phyloP scores from a whole-genome alignment of 805 yeast genomes.

The Starmerella lactis-condensi region DNA sequence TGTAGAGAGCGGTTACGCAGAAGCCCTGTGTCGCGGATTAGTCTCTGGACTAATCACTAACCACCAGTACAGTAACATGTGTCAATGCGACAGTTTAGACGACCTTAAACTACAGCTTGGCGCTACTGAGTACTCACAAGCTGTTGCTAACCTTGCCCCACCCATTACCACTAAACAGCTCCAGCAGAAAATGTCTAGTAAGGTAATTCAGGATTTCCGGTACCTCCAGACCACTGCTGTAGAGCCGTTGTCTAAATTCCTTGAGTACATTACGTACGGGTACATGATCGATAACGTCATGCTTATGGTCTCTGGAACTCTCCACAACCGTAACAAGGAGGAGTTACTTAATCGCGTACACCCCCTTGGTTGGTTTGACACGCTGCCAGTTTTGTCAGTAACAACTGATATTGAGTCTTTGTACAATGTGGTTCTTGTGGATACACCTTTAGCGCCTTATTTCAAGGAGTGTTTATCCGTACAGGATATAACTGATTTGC shows the following conservation, averaged over 20 bases:
- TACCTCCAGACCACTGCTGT: conserved; percentile 71
- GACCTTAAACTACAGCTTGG: conserved; percentile 86
- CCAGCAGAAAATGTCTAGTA: conserved; percentile 57
- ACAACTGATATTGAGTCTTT: conserved; percentile 91
- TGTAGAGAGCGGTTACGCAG: conserved; percentile 75
- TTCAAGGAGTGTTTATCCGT: conserved; percentile 65
- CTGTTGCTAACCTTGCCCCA: conserved; percentile 62
- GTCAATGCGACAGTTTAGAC: conserved; percentile 90
- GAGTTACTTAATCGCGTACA: conserved; percentile 84
- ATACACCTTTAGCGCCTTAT: conserved; percentile 94
- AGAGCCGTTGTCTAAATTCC: conserved; percentile 58
- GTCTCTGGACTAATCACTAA: conserved; percentile 60
- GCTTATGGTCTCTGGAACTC: conserved; percentile 87
- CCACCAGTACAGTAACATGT: conserved; percentile 73
- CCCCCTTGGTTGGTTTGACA: conserved; percentile 97
- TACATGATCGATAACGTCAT: conserved; percentile 98
- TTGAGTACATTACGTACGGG: conserved; percentile 86
- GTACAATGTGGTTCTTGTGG: conserved; percentile 79
- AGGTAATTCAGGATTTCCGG: conserved; percentile 65
- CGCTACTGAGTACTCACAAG: conserved; percentile 90
- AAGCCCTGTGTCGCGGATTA: conserved; percentile 89
- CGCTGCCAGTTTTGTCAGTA: conserved; percentile 81
- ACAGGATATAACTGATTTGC: conserved; percentile 82
- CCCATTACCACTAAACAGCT: conserved; percentile 75
- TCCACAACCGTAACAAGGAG: conserved; percentile 78